A percentile compares a stretch with the other conserved stretches of the same genome.
Conservation (phyloP, 306 rosid species). For the Cucumis hystrix region DNA sequence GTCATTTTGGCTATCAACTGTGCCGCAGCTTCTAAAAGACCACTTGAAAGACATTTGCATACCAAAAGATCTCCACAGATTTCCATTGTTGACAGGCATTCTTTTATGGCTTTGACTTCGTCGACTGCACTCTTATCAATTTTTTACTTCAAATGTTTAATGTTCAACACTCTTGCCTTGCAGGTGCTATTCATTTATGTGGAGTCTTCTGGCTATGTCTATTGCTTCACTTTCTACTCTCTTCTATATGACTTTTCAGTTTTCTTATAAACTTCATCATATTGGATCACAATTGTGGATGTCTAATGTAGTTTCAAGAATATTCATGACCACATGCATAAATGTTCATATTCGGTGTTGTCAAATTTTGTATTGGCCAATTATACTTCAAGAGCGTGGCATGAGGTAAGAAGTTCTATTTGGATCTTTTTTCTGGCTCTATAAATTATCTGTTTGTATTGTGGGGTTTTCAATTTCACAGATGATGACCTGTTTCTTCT, state of each 20-base stretch:
- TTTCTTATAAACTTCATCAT: constrained; percentile 29
- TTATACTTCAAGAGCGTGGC: constrained; percentile 62
- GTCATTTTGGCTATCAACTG: constrained; percentile 72
- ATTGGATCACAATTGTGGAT: constrained; percentile 46
- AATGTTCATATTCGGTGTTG: constrained; percentile 52
- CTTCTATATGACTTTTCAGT: constrained; percentile 48
- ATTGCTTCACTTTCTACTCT: constrained; percentile 59
- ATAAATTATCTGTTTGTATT: background rate
- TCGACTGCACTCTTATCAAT: background rate
- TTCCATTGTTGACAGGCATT: constrained; percentile 26
- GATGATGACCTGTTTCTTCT: constrained; percentile 17
- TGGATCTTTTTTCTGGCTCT: background rate
- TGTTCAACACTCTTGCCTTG: constrained; percentile 20
- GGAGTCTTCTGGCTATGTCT: constrained; percentile 45
- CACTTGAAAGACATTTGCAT: constrained; percentile 27
- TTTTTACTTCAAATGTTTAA: constrained; percentile 14
- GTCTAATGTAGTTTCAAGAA: constrained; percentile 22
- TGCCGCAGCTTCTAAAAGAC: constrained; percentile 39
- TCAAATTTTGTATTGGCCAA: constrained; percentile 90
- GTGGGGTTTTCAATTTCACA: constrained; percentile 4
- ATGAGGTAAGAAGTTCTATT: constrained; percentile 37
- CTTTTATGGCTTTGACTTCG: background rate
- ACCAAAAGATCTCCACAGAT: constrained; percentile 31
- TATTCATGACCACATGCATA: constrained; percentile 47
- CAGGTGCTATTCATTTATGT: constrained; percentile 46